Base-by-base conservation (phyloP, 1,284 basidiomycete genomes). In the Cronartium quercuum region DNA sequence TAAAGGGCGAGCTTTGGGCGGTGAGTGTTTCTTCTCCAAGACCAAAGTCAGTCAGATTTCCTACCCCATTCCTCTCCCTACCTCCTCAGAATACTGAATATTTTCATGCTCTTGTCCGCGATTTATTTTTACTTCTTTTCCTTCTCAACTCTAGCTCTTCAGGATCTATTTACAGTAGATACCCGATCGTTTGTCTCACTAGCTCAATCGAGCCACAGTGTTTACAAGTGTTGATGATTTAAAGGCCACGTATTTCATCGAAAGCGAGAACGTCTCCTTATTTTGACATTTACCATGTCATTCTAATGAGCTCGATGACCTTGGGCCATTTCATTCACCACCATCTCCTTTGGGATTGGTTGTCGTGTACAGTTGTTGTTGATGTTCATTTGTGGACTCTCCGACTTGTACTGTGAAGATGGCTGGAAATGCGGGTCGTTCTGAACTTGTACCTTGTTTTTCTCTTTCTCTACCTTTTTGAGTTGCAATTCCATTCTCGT, bases 81-180 rank as follows among this genome's bases (percentile, higher is more conserved):
- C 18, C 29, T 24, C 13, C 3, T 2, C 6, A 35, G 29, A 29
- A 29, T 29, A 29, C 29, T 1, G 29, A 29, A 29, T 29, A 29
- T 29, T 29, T 29, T 2, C 29, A 29, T n/a, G n/a, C n/a, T n/a
- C n/a, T n/a, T n/a, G n/a, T n/a, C n/a, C n/a, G n/a, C n/a, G n/a
- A n/a, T n/a, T n/a, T n/a, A n/a, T n/a, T n/a, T n/a, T n/a, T n/a
- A n/a, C n/a, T n/a, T n/a, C n/a, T n/a, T n/a, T n/a, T n/a, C n/a
- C 68, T 21, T 47, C 9, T n/a, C 34, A 13, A n/a, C 15, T 29
- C 6, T 47, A 74, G 70, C 70, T 74, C 70, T 74, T 74, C 70
- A 74, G 70, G 70, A 74, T 74, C 70, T 74, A 74, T 74, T 73
- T 74, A 74, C 70, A 74, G 70, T 74, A 74, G 70, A 74, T 74